A percentile compares a stretch with the other conserved stretches of the same genome.
Evolutionary conservation across 1,139 yeast genomes (phyloP).

Genomic region (Kluyveromyces sp.): DNA sequence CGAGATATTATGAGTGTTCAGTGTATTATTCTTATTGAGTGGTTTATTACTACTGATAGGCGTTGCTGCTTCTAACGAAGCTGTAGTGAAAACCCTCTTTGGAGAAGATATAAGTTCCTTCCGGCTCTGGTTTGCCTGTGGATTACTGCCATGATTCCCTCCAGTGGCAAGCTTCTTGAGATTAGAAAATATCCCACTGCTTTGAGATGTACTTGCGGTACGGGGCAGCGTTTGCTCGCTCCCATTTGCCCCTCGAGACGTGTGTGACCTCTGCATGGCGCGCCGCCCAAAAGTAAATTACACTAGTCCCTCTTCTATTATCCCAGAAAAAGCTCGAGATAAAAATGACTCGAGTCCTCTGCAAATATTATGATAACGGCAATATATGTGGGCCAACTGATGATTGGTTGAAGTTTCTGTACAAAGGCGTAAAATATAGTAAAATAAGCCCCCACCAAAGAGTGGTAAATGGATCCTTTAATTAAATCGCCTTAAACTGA

Average conservation of each 20-base stretch:
- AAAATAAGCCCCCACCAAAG: too few species aligned
- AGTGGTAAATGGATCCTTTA: too few species aligned
- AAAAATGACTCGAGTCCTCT: too few species aligned
- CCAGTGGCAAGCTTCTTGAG: constrained; percentile 15
- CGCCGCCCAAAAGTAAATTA: background rate
- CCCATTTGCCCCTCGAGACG: constrained; percentile 5
- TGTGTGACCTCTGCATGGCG: constrained; percentile 8
- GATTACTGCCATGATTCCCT: constrained; percentile 3
- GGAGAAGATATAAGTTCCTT: constrained; percentile 17
- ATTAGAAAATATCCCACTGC: constrained; percentile 12
- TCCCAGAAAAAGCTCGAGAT: too few species aligned
- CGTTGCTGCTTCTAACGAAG: constrained; percentile 11
- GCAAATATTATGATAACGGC: too few species aligned
- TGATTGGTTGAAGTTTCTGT: too few species aligned
- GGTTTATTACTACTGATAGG: constrained; percentile 13
- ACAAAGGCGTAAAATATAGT: too few species aligned
- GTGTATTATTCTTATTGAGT: constrained; percentile 22
- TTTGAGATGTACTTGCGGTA: background rate
- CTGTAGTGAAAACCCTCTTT: constrained; percentile 14
- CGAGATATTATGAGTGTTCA: constrained; percentile 25
- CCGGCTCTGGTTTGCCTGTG: constrained; percentile 6
- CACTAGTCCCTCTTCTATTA: too few species aligned
- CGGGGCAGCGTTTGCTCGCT: constrained; percentile 1
- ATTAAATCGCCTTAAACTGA: too few species aligned
- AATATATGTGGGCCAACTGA: too few species aligned